Evolutionary conservation across 2,329 filamentous ascomycete genomes (phyloP).

Genomic region (Apiospora saccharicola): DNA sequence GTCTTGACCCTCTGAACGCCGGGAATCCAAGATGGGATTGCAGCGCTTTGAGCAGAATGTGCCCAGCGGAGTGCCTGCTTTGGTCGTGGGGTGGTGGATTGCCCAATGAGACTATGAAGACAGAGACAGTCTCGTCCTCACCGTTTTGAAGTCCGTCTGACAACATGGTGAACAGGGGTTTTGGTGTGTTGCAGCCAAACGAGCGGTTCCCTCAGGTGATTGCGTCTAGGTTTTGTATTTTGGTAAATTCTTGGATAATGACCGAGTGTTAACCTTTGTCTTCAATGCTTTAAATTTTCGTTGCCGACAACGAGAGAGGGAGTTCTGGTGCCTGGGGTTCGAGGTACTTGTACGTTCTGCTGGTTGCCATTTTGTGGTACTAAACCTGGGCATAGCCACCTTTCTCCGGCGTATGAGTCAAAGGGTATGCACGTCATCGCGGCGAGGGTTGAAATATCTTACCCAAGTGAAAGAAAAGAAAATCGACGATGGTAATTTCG

Average conservation of each 20-base stretch:
- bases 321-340: not conserved
- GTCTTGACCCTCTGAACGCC: constrained; percentile 21
- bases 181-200: not conserved
- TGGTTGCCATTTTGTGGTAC: not conserved
- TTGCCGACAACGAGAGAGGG: not conserved
- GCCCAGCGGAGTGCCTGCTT: constrained; percentile 26
- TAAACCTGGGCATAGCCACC: not conserved
- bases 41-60: constrained; percentile 27
- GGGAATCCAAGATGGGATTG: constrained; percentile 25
- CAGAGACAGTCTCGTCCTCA: not conserved
- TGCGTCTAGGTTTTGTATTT: not conserved
- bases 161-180: not conserved
- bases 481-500: not conserved
- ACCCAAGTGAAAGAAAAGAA: not conserved
- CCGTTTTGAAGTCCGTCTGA: not conserved
- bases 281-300: not conserved
- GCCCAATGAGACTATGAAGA: constrained; percentile 28
- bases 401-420: constrained; percentile 16
- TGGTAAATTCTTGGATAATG: not conserved
- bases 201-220: not conserved
- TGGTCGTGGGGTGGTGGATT: constrained; percentile 25
- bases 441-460: not conserved
- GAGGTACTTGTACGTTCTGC: not conserved
- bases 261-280: not conserved
- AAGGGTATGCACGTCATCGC: not conserved